Base-by-base conservation (phyloP, 2,329 filamentous ascomycete species). In the Thielaviopsis cerberus region DNA sequence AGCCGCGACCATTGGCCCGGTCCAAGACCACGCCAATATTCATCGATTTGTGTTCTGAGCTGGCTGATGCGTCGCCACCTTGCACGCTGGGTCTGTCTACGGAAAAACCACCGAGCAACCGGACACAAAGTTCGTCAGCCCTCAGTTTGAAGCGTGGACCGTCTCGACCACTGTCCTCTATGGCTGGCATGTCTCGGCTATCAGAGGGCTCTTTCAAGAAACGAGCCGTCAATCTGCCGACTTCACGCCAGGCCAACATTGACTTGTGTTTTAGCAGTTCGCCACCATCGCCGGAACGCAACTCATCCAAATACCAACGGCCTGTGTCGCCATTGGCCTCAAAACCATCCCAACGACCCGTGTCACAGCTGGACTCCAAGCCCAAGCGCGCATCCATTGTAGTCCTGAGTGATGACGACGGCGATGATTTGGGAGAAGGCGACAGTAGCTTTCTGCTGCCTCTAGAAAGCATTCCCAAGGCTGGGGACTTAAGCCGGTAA, bases 241-340 rank as follows among this genome's bases (percentile, higher is more conserved):
- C 23, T 8, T 30, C 50, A 2, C 54, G 58, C 5, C 54, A 53
- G 51, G 41, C 54, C n/a, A 54, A 51, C 26, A 34, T 57, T n/a
- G 54, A 60, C n/a, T n/a, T 60, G 23, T 59, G 56, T 41, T 23
- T 53, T 1, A 60, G 58, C 45, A 60, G 58, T 25, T 56, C 58
- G 22, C 58, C 58, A 20, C 30, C 51, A 4, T 37, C 8, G 51
- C 11, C 50, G 23, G n/a, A n/a, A n/a, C n/a, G n/a, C n/a, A n/a
- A n/a, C n/a, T n/a, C n/a, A n/a, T n/a, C n/a, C n/a, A n/a, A n/a
- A n/a, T n/a, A n/a, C n/a, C 23, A 37, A n/a, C 26, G 23, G 25
- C 52, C 52, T 11, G 22, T 23, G 3, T 37, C 52, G 20, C 41
- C 20, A n/a, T n/a, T 48, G 10, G n/a, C 41, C 22, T 22, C 41